Percentiles rank a stretch among this genome's conserved stretches.
phyloP scores from a whole-genome alignment of 495 filamentous ascomycete genomes.

The Parachaetomium inaequale region DNA sequence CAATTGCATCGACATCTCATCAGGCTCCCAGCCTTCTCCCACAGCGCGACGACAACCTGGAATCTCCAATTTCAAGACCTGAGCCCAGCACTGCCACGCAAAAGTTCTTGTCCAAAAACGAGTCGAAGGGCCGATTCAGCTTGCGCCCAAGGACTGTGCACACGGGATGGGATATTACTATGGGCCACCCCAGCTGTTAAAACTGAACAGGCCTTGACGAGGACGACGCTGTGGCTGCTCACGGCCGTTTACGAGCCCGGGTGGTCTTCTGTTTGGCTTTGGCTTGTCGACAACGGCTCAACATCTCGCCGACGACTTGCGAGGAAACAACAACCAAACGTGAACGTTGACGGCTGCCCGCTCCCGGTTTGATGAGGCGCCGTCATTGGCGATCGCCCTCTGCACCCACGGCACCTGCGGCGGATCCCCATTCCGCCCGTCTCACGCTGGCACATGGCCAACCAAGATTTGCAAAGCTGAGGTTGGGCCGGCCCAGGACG shows the following conservation, averaged over 20 bases:
- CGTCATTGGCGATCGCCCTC: conserved; percentile 8
- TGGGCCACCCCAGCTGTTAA: conserved; percentile 19
- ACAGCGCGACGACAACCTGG: no score
- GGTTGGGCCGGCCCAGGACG: conserved; percentile 17
- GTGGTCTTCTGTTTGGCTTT: background rate
- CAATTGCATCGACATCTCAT: background rate
- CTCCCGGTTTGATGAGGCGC: background rate
- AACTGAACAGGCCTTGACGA: conserved; percentile 7
- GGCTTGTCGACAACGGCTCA: background rate
- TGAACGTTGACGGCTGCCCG: background rate
- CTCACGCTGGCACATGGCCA: conserved; percentile 27
- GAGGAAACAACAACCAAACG: background rate
- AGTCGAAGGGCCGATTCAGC: conserved; percentile 18
- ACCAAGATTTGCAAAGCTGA: conserved; percentile 32
- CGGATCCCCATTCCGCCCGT: conserved; percentile 21
- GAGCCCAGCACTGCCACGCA: background rate
- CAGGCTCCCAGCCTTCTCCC: no score
- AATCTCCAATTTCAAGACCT: background rate
- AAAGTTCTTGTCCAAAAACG: conserved; percentile 6
- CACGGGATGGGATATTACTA: conserved; percentile 28
- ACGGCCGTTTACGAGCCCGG: no score
- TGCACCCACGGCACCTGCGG: conserved; percentile 16
- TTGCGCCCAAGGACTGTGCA: conserved; percentile 28
- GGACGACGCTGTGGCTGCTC: background rate
- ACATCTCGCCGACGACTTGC: no score